These are phyloP conservation scores for Meredithiella fracta DNA, from an alignment of 2,329 filamentous ascomycete species.

Conservation along the genomic window DNA sequence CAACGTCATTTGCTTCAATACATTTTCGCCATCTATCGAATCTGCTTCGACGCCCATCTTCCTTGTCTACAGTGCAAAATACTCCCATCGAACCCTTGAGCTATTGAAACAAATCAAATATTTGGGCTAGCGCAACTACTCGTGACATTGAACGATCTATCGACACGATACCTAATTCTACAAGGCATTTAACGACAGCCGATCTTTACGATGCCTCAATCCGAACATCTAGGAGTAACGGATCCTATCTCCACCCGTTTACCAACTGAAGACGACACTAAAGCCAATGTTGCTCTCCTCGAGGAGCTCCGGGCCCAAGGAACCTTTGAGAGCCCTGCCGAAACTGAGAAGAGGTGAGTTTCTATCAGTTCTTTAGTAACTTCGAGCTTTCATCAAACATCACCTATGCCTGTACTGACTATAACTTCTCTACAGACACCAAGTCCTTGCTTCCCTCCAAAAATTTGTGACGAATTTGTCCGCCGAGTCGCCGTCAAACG, in stretches of 20 bases:
- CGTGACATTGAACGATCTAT: too few relatives aligned
- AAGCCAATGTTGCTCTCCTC: constrained; percentile 62
- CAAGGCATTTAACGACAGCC: too few relatives aligned
- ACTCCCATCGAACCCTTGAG: too few relatives aligned
- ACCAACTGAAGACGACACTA: constrained; percentile 61
- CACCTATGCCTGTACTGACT: not conserved
- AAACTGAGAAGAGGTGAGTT: constrained; percentile 63
- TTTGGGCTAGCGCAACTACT: too few relatives aligned
- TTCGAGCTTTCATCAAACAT: not conserved
- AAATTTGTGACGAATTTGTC: constrained; percentile 74
- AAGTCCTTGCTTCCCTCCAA: constrained; percentile 62
- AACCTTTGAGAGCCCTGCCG: constrained; percentile 73
- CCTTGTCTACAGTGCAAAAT: too few relatives aligned
- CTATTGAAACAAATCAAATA: too few relatives aligned
- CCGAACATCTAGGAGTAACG: constrained; percentile 45
- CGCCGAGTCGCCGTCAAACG: constrained; percentile 60
- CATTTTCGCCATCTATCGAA: too few relatives aligned
- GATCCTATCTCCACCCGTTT: constrained; percentile 63
- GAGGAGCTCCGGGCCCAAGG: constrained; percentile 76
- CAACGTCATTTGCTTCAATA: too few relatives aligned
- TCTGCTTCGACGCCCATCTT: too few relatives aligned
- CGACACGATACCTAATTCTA: too few relatives aligned
- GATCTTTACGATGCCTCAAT: not conserved
- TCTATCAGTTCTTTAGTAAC: not conserved
- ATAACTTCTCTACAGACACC: constrained; percentile 31